Conservation (phyloP, 2,329 filamentous ascomycete species). For the Plectosphaerella sp. region DNA sequence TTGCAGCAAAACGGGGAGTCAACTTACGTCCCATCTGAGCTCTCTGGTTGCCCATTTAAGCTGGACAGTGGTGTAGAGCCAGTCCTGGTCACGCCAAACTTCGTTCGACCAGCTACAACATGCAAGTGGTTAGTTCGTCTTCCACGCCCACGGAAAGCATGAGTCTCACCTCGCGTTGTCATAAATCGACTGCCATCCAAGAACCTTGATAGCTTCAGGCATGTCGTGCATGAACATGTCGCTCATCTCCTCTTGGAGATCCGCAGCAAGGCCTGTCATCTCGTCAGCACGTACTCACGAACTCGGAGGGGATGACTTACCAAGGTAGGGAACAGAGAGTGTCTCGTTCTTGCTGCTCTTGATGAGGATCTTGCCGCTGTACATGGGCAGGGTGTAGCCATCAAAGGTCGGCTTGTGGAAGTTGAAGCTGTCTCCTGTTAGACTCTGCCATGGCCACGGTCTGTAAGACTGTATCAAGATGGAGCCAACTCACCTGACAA, state of each 20-base stretch:
- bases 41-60: slow-evolving; percentile 21
- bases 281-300: not conserved
- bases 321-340: not conserved
- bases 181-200: not conserved
- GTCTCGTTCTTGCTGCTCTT: not conserved
- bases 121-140: not conserved
- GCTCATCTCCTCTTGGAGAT: not conserved
- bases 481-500: slow-evolving; percentile 2
- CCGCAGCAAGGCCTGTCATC: not conserved
- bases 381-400: not conserved
- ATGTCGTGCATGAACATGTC: not conserved
- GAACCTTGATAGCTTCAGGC: not conserved
- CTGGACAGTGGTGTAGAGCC: slow-evolving; percentile 47
- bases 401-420: not conserved
- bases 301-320: not conserved
- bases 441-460: not conserved
- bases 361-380: slow-evolving; percentile 2
- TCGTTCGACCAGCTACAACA: not conserved
- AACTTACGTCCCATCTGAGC: slow-evolving; percentile 3
- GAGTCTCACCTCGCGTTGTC: not conserved
- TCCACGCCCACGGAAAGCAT: not conserved
- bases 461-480: not conserved
- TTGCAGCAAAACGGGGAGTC: not conserved
- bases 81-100: not conserved
- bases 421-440: not conserved